phyloP scores from a whole-genome alignment of 2,329 filamentous ascomycete species.

The Ophiostoma sp. region DNA sequence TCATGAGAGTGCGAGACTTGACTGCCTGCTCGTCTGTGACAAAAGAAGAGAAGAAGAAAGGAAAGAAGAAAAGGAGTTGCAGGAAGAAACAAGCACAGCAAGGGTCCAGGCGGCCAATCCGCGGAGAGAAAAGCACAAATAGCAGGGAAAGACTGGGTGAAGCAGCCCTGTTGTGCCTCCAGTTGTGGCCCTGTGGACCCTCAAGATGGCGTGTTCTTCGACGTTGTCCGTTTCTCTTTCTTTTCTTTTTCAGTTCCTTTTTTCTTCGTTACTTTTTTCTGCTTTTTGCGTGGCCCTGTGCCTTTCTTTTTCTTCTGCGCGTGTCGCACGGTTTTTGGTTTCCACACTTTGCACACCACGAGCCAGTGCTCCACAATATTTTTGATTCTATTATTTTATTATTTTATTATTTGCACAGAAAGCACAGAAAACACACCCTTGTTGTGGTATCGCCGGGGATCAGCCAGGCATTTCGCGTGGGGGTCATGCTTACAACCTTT shows the following conservation, averaged over 20 bases:
- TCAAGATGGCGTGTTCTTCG: constrained; percentile 7
- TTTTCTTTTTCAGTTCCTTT: not conserved
- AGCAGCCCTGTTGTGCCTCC: not conserved
- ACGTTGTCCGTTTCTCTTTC: not conserved
- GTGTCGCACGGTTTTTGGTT: not conserved
- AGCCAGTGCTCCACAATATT: not conserved
- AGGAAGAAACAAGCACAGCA: not conserved
- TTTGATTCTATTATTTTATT: not conserved
- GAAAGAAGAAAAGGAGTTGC: not conserved
- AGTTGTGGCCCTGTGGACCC: not conserved
- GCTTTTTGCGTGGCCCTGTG: not conserved
- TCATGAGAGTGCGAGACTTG: not conserved
- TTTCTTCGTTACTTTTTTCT: not conserved
- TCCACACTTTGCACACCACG: not conserved
- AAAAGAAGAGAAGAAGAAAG: not conserved
- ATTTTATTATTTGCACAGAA: not conserved
- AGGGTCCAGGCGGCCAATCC: not conserved
- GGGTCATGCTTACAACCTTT: constrained; percentile 13
- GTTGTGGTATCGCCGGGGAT: constrained; percentile 2
- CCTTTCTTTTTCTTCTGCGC: not conserved
- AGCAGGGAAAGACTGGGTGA: not conserved
- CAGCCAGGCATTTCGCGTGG: constrained; percentile 20
- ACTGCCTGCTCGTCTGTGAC: not conserved
- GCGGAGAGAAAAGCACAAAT: not conserved
- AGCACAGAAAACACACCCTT: not conserved